Base-by-base conservation (phyloP, 164 flowering plant species). In the Aristolochia californica region DNA sequence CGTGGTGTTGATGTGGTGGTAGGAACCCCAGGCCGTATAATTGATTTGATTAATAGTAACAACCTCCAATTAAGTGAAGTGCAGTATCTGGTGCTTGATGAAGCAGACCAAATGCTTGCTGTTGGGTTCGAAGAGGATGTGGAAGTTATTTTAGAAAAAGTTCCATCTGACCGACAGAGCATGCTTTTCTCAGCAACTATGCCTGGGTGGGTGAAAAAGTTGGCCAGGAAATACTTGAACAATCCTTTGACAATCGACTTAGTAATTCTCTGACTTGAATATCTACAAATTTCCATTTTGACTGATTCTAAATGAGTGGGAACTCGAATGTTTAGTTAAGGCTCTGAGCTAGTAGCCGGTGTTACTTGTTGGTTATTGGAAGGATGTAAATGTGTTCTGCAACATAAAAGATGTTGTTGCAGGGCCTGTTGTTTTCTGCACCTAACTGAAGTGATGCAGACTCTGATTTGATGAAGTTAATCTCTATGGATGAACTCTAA, bases 111-210 rank as follows among this genome's bases (percentile, higher is more conserved):
- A 73, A 93, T 93, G 99, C 95, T 93, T 62, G 94, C 94, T 2
- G 97, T 87, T 70, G 99, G 99, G 20, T 93, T 93, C 77, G 99
- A 93, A 80, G 99, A 93, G 68, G 97, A 79, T 65, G 99, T 93
- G 50, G 99, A 93, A 74, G 48, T 64, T 13, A 93, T 93, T 63
- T 62, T 93, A 52, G 78, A 85, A 63, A 79, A 75, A 47, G 78
- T 93, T 63, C 99, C 99, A 28, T 12, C 87, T 14, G 23, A 80
- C 74, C 72, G 99, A 51, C 97, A 93, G 69, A 93, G 85, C 76
- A 87, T 93, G 99, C 97, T 93, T 73, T 93, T 93, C 77, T 93
- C 99, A 43, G 99, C 99, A 55, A 93, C 99, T 16, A 93, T 93
- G 97, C 99, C 99, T 71, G 59, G 68, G 22, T 93, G 99, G 99